phyloP scores from a whole-genome alignment of 2,329 filamentous ascomycete species.

The Alternaria sp. region DNA sequence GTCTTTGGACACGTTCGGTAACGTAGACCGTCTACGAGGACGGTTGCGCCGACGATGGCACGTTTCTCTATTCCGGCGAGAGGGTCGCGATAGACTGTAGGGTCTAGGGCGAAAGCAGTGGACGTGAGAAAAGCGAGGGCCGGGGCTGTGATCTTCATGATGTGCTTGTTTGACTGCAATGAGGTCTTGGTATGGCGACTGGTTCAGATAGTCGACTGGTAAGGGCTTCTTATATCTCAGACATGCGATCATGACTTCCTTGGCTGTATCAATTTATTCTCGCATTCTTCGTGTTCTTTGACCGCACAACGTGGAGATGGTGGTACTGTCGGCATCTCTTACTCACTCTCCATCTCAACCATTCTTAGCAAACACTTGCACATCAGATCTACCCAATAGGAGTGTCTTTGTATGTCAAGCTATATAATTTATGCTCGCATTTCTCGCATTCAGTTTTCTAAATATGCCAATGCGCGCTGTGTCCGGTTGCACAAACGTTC shows the following conservation, averaged over 20 bases:
- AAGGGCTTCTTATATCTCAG: neutral
- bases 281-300: neutral
- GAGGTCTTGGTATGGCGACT: neutral
- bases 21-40: slow-evolving; percentile 14
- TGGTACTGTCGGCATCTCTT: neutral
- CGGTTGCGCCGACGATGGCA: slow-evolving; percentile 7
- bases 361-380: neutral
- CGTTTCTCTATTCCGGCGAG: neutral
- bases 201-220: neutral
- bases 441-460: neutral
- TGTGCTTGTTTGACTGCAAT: neutral
- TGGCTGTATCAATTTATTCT: neutral
- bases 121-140: neutral
- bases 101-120: neutral
- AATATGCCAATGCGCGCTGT: too few species aligned
- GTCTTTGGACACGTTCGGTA: slow-evolving; percentile 14
- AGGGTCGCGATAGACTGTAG: neutral
- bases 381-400: neutral
- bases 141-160: neutral
- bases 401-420: neutral
- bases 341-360: neutral
- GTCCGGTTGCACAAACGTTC: neutral
- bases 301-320: neutral
- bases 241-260: neutral
- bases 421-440: neutral